Evolutionary conservation across 805 yeast species (phyloP).

Genomic region (Metschnikowia cerradonensis): DNA sequence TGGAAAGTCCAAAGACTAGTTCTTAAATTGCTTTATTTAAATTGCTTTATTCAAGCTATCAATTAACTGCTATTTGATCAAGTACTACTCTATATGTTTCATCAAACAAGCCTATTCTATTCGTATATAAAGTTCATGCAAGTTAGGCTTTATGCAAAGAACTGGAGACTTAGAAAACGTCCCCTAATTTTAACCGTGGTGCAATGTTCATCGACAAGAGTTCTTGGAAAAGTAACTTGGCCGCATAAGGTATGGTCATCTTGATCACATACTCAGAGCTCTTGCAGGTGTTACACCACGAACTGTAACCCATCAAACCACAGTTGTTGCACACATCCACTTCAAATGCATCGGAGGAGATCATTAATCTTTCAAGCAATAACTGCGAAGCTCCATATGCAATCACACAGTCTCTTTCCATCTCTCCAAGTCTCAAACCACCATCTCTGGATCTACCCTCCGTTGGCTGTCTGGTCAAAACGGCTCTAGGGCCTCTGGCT

Average conservation of each 20-base stretch:
- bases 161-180: slow-evolving; percentile 52
- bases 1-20: slow-evolving; percentile 20
- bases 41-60: too few relatives aligned
- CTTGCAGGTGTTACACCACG: slow-evolving; percentile 97
- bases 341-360: slow-evolving; percentile 96
- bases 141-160: slow-evolving; percentile 2
- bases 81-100: too few relatives aligned
- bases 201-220: slow-evolving; percentile 98
- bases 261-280: slow-evolving; percentile 79
- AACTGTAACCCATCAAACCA: slow-evolving; percentile 95
- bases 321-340: slow-evolving; percentile 92
- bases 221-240: slow-evolving; percentile 94
- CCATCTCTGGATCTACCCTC: slow-evolving; percentile 99
- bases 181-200: slow-evolving; percentile 86
- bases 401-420: slow-evolving; percentile 99
- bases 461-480: slow-evolving; percentile 85
- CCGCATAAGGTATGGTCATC: slow-evolving; percentile 99
- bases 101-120: background rate
- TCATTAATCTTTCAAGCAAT: slow-evolving; percentile 88
- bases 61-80: too few relatives aligned
- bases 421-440: slow-evolving; percentile 97
- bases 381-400: slow-evolving; percentile 94
- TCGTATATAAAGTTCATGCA: background rate
- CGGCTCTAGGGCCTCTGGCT: slow-evolving; percentile 98
- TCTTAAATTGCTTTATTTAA: too few relatives aligned